A percentile compares a stretch with the other conserved stretches of the same genome.
These are phyloP conservation scores for Cylindrodendrum hubeiense DNA, from an alignment of 2,329 filamentous ascomycete genomes.

Conservation along the genomic window DNA sequence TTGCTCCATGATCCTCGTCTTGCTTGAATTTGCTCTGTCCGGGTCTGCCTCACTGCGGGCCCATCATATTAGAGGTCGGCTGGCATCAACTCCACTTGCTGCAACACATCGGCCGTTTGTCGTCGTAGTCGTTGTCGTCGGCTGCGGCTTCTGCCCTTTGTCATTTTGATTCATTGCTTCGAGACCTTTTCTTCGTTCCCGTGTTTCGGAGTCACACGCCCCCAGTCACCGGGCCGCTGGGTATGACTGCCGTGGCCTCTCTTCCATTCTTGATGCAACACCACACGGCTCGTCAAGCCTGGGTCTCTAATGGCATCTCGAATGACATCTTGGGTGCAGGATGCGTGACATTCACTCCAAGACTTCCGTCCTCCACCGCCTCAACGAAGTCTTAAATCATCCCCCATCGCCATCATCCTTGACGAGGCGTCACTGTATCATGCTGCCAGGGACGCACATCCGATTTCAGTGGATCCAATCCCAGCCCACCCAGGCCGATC, in stretches of 20 bases:
- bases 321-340: background rate
- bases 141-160: background rate
- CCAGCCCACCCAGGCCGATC: conserved; percentile 12
- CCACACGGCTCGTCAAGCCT: background rate
- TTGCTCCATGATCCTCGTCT: background rate
- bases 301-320: background rate
- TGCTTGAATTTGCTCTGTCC: background rate
- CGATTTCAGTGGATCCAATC: conserved; percentile 1
- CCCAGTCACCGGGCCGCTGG: background rate
- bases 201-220: background rate
- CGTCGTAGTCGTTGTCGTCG: background rate
- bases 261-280: background rate
- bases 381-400: background rate
- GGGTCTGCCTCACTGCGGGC: background rate
- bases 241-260: background rate
- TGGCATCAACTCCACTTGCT: background rate
- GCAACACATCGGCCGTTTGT: conserved; percentile 1
- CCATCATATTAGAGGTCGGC: background rate
- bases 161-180: background rate
- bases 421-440: background rate
- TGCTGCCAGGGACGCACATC: background rate
- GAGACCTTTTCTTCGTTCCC: background rate
- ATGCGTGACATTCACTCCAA: background rate
- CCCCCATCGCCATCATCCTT: background rate
- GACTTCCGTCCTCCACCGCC: background rate